Base-by-base conservation (phyloP, 2,329 filamentous ascomycete species). In the Diplodia scrobiculata region DNA sequence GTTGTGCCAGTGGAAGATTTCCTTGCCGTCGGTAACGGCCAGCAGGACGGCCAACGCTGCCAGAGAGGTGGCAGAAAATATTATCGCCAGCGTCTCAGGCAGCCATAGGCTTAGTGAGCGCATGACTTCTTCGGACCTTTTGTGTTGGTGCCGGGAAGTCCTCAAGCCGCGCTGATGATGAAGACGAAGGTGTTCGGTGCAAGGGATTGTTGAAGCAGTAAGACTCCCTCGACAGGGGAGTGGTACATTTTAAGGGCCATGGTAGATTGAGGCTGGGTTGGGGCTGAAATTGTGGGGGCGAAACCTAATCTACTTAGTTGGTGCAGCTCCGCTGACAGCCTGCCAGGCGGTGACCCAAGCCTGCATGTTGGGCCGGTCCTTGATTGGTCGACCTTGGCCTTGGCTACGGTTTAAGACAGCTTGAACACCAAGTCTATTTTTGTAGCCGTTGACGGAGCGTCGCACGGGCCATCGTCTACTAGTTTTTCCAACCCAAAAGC, bases 1-100 rank as follows among this genome's bases (percentile, higher is more conserved):
- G 27, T 55, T 55, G 25, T 63, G 19, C 60, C 65, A 68, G 13
- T 41, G 47, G 14, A 63, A 66, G 4, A 66, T 19, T 5, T 34
- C 19, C 14, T 65, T 27, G 14, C 34, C 32, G n/a, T 65, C n/a
- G 19, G 32, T 54, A 0, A 27, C 14, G n/a, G n/a, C 48, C 1
- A 63, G 29, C 11, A 63, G 45, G 1, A 34, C 45, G 10, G 45
- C 59, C 45, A 48, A 21, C 25, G 58, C 21, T 17, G 11, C 58
- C 17, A 60, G 17, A 48, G 21, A 60, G 10, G 47, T 25, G n/a
- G 34, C 7, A 2, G 36, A 27, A 5, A 48, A 60, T 3, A 60
- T 29, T 9, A 60, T 17, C 17, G 51, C 51, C 17, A 53, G 14
- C 3, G 29, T 32, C 58, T 60, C 58, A 1, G 41, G 13, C 2